Evolutionary conservation across 306 rosid genomes (phyloP), one percentile per base, ranked within the genome.

Genomic region (Castanea mollissima): DNA sequence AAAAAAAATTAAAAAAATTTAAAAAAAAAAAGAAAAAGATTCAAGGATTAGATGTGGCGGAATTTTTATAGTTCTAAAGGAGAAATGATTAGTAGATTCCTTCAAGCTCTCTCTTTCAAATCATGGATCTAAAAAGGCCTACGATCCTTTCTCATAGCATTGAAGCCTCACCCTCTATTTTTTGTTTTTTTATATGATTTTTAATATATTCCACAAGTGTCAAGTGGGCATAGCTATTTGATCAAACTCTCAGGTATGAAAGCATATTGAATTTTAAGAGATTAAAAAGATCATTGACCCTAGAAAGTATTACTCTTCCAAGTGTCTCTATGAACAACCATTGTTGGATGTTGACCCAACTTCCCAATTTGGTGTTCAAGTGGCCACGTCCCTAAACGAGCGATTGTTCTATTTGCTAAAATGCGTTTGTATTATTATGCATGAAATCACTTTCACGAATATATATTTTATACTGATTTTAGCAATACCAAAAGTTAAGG

Each of bases 41-140:
- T 73, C 78, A 70, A 71, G 15, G 78, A 38, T 11, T 65, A 77
- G 82, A 67, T 74, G 80, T 59, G 63, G 75, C 69, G 76, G 77
- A 74, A 70, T 59, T 18, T 49, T 76, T 67, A 27, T 55, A 51
- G 58, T 86, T 82, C 76, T 67, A 78, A 73, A 85, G 80, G 51
- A 71, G 86, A 79, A 80, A 87, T 85, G 70, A 84, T 86, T 83
- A 72, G 71, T 56, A 79, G 82, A 76, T 83, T 79, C 86, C 73
- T 65, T 80, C 84, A 52, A 38, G 46, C 69, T 73, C 80, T 75
- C 80, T 78, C 82, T 79, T 74, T 87, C 86, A 86, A 82, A 84
- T 82, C 91, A 90, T 79, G 74, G 55, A 77, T 31, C 80, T 63
- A 71, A 9, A 80, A 78, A 60, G 82, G 72, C 67, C 29, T 60